Conservation (phyloP, 371 early-diverging fungal species). For the Syncephalis fuscata region DNA sequence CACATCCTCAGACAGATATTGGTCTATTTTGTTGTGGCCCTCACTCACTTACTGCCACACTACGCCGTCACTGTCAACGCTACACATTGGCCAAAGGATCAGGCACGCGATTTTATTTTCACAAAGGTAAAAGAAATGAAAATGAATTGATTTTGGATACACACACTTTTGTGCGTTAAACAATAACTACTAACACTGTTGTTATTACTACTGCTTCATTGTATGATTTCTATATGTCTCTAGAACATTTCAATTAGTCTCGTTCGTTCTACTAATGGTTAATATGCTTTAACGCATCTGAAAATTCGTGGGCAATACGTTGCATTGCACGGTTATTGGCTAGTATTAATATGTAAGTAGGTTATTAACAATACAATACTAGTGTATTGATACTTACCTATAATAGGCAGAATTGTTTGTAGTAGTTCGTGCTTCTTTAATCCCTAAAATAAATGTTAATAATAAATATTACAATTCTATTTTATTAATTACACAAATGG, state of each 20-base stretch:
- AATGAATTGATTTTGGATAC: no score
- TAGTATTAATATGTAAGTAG: no score
- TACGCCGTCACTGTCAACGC: constrained; percentile 14
- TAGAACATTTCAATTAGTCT: no score
- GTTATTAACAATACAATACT: no score
- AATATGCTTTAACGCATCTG: background rate
- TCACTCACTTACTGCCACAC: constrained; percentile 18
- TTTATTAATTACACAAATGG: background rate
- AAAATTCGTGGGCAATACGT: no score
- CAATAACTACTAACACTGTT: no score
- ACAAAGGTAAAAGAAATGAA: constrained; percentile 9
- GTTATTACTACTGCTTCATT: no score
- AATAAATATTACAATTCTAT: background rate
- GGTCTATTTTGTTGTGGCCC: constrained; percentile 44
- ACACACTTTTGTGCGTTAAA: no score
- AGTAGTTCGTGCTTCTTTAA: background rate
- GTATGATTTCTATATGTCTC: no score
- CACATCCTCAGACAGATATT: constrained; percentile 23
- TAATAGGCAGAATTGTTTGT: background rate
- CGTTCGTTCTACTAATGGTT: no score
- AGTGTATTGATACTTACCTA: background rate
- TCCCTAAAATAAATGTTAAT: background rate
- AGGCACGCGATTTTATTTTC: constrained; percentile 6
- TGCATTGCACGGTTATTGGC: no score
- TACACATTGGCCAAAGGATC: constrained; percentile 6